phyloP scores from a whole-genome alignment of 139 green algal species.

The Auxenochlorella protothecoides region DNA sequence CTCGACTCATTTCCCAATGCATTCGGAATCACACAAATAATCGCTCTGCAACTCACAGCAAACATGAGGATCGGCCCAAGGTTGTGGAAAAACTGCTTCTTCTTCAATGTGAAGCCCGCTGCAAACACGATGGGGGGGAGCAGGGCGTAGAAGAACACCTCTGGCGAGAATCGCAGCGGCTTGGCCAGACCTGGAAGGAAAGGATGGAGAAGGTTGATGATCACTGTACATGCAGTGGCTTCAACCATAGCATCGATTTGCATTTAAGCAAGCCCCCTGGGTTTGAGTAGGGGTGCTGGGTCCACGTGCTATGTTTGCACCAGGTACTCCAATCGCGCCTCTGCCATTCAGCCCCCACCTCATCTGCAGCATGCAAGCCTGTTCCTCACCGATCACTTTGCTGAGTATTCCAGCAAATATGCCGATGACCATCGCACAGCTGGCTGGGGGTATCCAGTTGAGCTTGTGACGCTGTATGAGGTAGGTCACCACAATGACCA shows the following conservation, averaged over 20 bases:
- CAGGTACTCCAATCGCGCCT: not conserved
- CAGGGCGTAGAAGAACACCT: conserved; percentile 47
- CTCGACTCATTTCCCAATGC: too few species aligned
- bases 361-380: not conserved
- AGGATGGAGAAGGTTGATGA: not conserved
- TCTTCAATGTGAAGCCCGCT: conserved; percentile 38
- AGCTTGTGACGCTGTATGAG: conserved; percentile 38
- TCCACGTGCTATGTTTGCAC: not conserved
- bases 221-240: not conserved
- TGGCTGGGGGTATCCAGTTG: conserved; percentile 26
- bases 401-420: conserved; percentile 17
- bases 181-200: conserved; percentile 15
- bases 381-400: conserved; percentile 13
- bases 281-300: not conserved
- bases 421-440: conserved; percentile 39
- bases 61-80: conserved; percentile 24
- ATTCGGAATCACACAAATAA: too few species aligned
- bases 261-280: not conserved
- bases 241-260: not conserved
- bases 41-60: conserved; percentile 10
- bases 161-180: conserved; percentile 33
- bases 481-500: conserved; percentile 30
- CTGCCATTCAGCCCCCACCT: not conserved
- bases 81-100: conserved; percentile 31
- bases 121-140: conserved; percentile 72